A percentile compares a stretch with the other conserved stretches of the same genome.
Evolutionary conservation across 1,139 yeast genomes (phyloP).

Genomic region (Komagataea norvegica): DNA sequence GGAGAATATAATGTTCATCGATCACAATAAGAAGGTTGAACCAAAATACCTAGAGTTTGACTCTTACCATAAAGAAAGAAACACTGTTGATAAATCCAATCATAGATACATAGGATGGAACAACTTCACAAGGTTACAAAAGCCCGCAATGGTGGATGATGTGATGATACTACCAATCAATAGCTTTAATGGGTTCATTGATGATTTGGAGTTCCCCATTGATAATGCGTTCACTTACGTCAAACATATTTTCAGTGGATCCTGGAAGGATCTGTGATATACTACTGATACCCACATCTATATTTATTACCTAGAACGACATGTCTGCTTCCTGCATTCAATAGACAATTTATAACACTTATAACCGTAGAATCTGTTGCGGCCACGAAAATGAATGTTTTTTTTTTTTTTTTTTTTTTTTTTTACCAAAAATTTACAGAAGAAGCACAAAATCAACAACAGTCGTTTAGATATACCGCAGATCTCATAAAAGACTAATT

Average conservation of each 20-base stretch:
- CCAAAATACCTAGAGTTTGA: conserved; percentile 19
- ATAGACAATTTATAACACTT: too few relatives aligned
- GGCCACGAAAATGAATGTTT: too few relatives aligned
- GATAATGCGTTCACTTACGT: conserved; percentile 56
- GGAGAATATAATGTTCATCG: conserved; percentile 3
- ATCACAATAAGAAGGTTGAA: conserved; percentile 7
- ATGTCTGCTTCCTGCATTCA: too few relatives aligned
- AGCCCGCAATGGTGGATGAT: conserved; percentile 59
- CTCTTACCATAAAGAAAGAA: conserved; percentile 15
- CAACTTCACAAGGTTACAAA: conserved; percentile 53
- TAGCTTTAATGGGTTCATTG: conserved; percentile 67
- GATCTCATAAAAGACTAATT: too few relatives aligned
- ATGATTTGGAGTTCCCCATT: conserved; percentile 60
- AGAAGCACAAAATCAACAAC: too few relatives aligned
- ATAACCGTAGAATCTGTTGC: too few relatives aligned
- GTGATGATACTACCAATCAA: conserved; percentile 66
- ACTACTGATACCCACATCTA: too few relatives aligned
- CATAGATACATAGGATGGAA: conserved; percentile 42
- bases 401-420: too few relatives aligned
- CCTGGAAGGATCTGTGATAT: conserved; percentile 47
- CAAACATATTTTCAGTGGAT: conserved; percentile 64
- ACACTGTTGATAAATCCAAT: conserved; percentile 5
- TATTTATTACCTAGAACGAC: too few relatives aligned
- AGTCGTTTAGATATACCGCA: too few relatives aligned
- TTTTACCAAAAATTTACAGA: too few relatives aligned